A percentile compares a stretch with the other conserved stretches of the same genome.
Conservation (phyloP, 1,284 basidiomycete species). For the Apiotrichum veenhuisii region DNA sequence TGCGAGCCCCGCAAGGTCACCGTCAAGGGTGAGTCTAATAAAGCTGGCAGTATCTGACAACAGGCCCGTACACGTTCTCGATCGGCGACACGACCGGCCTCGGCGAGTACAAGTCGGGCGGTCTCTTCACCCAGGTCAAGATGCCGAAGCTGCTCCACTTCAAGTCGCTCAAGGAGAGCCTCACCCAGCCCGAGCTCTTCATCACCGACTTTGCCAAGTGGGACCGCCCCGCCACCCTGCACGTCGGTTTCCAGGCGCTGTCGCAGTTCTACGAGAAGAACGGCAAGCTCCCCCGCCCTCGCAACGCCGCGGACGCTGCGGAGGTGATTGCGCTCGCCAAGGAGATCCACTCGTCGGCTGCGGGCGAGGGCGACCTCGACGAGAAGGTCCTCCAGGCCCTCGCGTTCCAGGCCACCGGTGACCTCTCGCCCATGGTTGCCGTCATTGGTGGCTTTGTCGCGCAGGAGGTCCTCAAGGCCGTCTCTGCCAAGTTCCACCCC, state of each 20-base stretch:
- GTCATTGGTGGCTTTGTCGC: slow-evolving; percentile 97
- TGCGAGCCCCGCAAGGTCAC: slow-evolving; percentile 87
- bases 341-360: slow-evolving; percentile 58
- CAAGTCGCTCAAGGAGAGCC: slow-evolving; percentile 87
- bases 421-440: slow-evolving; percentile 85
- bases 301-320: slow-evolving; percentile 77
- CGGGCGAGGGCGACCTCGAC: slow-evolving; percentile 64
- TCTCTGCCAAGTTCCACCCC: slow-evolving; percentile 97
- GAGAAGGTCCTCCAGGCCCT: slow-evolving; percentile 76
- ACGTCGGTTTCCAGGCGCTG: slow-evolving; percentile 93
- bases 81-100: slow-evolving; percentile 83
- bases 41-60: background rate
- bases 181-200: slow-evolving; percentile 79
- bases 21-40: slow-evolving; percentile 64
- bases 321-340: slow-evolving; percentile 71
- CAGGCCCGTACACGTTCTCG: slow-evolving; percentile 85
- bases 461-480: slow-evolving; percentile 96
- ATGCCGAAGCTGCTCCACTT: slow-evolving; percentile 96
- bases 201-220: slow-evolving; percentile 98
- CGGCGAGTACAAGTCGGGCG: slow-evolving; percentile 78
- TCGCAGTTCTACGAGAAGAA: slow-evolving; percentile 71
- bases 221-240: slow-evolving; percentile 84
- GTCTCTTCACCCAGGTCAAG: slow-evolving; percentile 98
- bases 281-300: slow-evolving; percentile 72
- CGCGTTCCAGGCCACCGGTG: slow-evolving; percentile 89